Evolutionary conservation across 1,139 yeast species (phyloP).

Genomic region (Geotrichum bryndzae): DNA sequence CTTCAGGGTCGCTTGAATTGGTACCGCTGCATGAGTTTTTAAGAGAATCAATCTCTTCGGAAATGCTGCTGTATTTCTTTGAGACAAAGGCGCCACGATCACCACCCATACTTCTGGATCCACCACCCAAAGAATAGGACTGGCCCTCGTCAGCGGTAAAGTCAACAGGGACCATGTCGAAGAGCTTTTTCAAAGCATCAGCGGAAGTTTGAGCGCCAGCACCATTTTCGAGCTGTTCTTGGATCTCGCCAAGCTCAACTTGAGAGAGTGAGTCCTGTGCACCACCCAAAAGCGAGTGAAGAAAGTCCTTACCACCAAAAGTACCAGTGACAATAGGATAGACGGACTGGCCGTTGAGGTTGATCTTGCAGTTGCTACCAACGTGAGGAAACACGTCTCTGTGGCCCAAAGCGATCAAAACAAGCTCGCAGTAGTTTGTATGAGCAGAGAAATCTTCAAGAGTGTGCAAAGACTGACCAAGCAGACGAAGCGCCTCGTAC

Average conservation of each 20-base stretch:
- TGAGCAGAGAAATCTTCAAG: constrained; percentile 28
- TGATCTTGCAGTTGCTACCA: constrained; percentile 23
- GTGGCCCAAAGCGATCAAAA: constrained; percentile 25
- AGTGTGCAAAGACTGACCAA: constrained; percentile 28
- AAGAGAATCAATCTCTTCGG: constrained; percentile 14
- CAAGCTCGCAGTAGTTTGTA: constrained; percentile 25
- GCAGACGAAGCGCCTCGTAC: constrained; percentile 26
- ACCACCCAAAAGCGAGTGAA: constrained; percentile 27
- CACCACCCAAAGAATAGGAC: neutral
- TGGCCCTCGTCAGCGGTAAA: constrained; percentile 1
- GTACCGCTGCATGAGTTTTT: constrained; percentile 10
- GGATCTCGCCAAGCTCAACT: constrained; percentile 22
- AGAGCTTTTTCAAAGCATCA: constrained; percentile 14
- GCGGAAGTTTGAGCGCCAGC: constrained; percentile 3
- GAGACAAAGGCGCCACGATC: neutral
- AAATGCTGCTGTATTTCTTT: constrained; percentile 1
- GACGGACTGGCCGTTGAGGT: constrained; percentile 23
- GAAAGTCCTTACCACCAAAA: constrained; percentile 28
- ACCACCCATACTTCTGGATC: constrained; percentile 11
- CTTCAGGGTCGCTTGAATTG: constrained; percentile 14
- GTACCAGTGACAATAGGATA: constrained; percentile 30
- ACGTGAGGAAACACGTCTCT: constrained; percentile 28
- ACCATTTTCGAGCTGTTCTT: constrained; percentile 17
- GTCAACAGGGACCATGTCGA: constrained; percentile 17
- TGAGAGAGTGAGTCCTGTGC: constrained; percentile 28